Base-by-base conservation (phyloP, 169 alveolate species). In the Plasmodium inui region DNA sequence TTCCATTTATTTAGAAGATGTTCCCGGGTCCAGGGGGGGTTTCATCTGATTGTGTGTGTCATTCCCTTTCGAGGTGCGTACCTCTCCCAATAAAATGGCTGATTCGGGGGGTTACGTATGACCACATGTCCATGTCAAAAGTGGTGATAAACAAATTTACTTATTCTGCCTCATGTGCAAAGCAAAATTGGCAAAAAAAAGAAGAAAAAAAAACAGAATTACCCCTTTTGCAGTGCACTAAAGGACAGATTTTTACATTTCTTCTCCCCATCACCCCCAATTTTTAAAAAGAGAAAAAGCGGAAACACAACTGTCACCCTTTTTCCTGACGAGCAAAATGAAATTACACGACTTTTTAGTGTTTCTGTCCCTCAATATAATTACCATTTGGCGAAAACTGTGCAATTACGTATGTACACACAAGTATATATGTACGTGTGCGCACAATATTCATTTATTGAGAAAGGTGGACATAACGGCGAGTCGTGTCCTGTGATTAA, bases 81-180 rank as follows among this genome's bases (percentile, higher is more conserved):
- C 71, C 14, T 22, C 8, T 50, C 55, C 57, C 41, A 73, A 73
- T 28, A 3, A 50, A 22, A 12, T 28, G 5, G 19, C 32, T 84
- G 78, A 46, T 26, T 73, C 22, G 67, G 37, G 34, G 84, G 80
- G 32, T 71, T 73, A 44, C 78, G 37, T 73, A 46, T 73, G 39
- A 50, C 19, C 82, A 30, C 30, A 84, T 46, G 55, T 84, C 81
- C 93, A 82, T 84, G 78, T 84, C 80, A 84, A 73, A 30, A 30
- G 12, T 46, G 82, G 44, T 83, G 55, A 55, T 26, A 37, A 50
- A 12, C 12, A 83, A n/a, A 12, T 30, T 82, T 82, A 26, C 57
- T 71, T 73, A 83, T 70, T 55, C 70, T 82, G 10, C 6, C 26
- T 9, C 55, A 67, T 57, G 30, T 37, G 19, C 50, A 19, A 67